These are phyloP conservation scores for Phyllosticta citribraziliensis DNA, from an alignment of 2,329 filamentous ascomycete species.

Conservation along the genomic window DNA sequence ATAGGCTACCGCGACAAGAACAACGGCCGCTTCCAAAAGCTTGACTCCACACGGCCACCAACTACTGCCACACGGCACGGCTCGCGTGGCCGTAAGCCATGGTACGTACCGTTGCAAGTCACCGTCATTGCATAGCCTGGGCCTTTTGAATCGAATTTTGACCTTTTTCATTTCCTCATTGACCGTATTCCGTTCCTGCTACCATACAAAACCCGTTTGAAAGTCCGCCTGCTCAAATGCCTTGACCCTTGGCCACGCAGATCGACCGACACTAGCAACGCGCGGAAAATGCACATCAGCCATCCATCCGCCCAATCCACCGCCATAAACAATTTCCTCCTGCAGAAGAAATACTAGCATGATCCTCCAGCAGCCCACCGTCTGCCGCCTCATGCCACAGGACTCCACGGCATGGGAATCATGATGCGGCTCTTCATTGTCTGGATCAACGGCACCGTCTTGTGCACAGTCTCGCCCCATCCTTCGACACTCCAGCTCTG, in stretches of 20 bases:
- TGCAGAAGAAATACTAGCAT: neutral
- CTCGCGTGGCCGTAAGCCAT: neutral
- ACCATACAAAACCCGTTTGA: neutral
- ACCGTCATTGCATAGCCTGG: neutral
- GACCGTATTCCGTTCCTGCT: neutral
- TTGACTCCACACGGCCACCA: neutral
- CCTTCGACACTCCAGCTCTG: slow-evolving; percentile 92
- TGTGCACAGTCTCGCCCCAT: slow-evolving; percentile 96
- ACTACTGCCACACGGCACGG: neutral
- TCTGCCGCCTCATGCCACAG: slow-evolving; percentile 34
- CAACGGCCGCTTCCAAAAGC: neutral
- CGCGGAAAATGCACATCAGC: neutral
- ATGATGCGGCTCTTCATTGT: slow-evolving; percentile 90
- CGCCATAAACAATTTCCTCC: neutral
- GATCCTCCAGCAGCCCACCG: neutral
- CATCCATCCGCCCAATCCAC: neutral
- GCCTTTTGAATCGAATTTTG: neutral
- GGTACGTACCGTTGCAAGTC: no score
- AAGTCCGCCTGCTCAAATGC: neutral
- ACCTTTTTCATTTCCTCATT: neutral
- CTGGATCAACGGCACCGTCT: slow-evolving; percentile 95
- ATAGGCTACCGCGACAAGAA: neutral
- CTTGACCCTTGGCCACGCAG: neutral
- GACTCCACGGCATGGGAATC: slow-evolving; percentile 93
- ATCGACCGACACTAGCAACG: neutral